Percentiles rank a stretch among this genome's conserved stretches.
These are phyloP conservation scores for Spiraea crenata DNA, from an alignment of 331 rosid genomes.

Conservation along the genomic window DNA sequence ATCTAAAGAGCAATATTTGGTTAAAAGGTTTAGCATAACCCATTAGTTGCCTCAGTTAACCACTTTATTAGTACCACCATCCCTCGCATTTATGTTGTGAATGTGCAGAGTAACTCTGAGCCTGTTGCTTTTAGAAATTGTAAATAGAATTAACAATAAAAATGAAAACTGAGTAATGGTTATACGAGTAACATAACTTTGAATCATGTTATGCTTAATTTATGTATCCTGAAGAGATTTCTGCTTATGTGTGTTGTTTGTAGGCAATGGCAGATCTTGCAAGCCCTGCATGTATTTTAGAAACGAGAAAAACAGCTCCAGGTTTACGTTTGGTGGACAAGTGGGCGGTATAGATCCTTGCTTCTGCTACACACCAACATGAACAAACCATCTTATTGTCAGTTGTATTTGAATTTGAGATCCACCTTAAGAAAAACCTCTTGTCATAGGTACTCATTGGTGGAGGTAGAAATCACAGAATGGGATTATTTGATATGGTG, in stretches of 20 bases:
- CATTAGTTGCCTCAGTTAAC: neutral
- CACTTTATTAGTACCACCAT: neutral
- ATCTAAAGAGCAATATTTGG: neutral
- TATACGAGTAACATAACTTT: conserved; percentile 10
- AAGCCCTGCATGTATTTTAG: conserved; percentile 67
- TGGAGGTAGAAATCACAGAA: conserved; percentile 84
- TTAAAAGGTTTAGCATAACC: neutral
- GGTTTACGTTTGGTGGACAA: conserved; percentile 88
- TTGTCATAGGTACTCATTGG: conserved; percentile 71
- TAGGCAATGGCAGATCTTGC: conserved; percentile 94
- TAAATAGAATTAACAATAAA: neutral
- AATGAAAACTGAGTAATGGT: neutral
- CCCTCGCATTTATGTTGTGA: neutral
- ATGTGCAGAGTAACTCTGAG: neutral
- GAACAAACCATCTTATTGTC: conserved; percentile 17
- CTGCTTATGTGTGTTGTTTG: conserved; percentile 21
- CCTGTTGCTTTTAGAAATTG: neutral
- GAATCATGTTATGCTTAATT: conserved; percentile 4
- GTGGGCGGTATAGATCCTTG: conserved; percentile 76
- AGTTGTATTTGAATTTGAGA: neutral
- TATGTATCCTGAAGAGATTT: conserved; percentile 3
- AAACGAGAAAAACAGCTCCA: conserved; percentile 93
- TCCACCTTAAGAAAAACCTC: conserved; percentile 8
- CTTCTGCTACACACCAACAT: conserved; percentile 7
- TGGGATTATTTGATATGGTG: conserved; percentile 94